Conservation (phyloP, 495 filamentous ascomycete genomes). For the Pseudomonodictys pantanalensis region DNA sequence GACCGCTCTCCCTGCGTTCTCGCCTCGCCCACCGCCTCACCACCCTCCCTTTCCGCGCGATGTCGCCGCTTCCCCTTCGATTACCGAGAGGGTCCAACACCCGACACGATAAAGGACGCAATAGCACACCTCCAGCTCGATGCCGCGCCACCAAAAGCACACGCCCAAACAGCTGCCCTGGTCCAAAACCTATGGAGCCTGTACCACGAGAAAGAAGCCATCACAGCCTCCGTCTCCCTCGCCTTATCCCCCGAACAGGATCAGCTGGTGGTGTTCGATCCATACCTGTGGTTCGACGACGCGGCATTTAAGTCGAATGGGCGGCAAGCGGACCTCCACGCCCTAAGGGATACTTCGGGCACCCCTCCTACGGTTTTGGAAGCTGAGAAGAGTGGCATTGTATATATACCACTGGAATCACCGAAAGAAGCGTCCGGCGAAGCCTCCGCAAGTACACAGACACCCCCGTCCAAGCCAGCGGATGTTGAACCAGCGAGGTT, state of each 20-base stretch:
- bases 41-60: conserved; percentile 35
- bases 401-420: conserved; percentile 58
- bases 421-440: conserved; percentile 4
- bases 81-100: conserved; percentile 47
- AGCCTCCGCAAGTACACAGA: neutral
- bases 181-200: conserved; percentile 57
- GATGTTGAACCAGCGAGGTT: conserved; percentile 41
- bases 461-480: neutral
- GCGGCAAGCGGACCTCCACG: conserved; percentile 65
- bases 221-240: conserved; percentile 38
- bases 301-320: conserved; percentile 65
- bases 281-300: conserved; percentile 65
- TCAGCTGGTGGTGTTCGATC: conserved; percentile 9
- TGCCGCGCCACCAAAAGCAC: conserved; percentile 38
- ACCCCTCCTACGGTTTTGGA: conserved; percentile 60
- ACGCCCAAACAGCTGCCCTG: conserved; percentile 47
- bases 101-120: conserved; percentile 43
- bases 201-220: conserved; percentile 68
- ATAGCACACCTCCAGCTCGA: conserved; percentile 54
- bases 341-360: conserved; percentile 49
- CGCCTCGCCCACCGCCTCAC: conserved; percentile 53
- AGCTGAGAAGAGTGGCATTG: conserved; percentile 69
- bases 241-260: conserved; percentile 7
- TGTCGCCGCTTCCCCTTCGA: conserved; percentile 61
- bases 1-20: conserved; percentile 64